Conservation (phyloP, 768 basidiomycete species). For the Steccherinum ochraceum region DNA sequence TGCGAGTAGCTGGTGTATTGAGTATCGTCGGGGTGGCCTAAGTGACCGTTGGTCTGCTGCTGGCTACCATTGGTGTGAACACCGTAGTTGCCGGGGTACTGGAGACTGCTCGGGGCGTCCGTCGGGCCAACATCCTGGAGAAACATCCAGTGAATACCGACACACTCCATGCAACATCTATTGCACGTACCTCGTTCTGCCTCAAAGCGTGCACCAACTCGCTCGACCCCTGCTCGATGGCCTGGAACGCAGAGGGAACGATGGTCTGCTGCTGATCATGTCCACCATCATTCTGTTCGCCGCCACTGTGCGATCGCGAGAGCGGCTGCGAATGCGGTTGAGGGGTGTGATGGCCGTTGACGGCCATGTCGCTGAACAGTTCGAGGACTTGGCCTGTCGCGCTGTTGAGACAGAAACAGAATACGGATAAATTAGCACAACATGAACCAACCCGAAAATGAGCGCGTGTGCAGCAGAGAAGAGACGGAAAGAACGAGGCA, state of each 20-base stretch:
- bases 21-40: not conserved
- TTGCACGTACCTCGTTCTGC: not conserved
- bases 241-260: not conserved
- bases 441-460: not conserved
- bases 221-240: conserved; percentile 1
- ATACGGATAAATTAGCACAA: not conserved
- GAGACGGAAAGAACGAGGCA: not conserved
- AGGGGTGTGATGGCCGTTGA: conserved; percentile 12
- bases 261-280: not conserved
- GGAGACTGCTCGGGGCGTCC: not conserved
- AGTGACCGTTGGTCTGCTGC: not conserved
- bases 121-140: not conserved
- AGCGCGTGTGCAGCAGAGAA: too few relatives aligned
- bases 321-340: conserved; percentile 3
- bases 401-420: conserved; percentile 6
- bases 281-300: not conserved
- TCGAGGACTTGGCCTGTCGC: conserved; percentile 17
- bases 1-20: not conserved
- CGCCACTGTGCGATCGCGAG: not conserved
- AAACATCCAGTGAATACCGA: not conserved
- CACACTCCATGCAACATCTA: not conserved
- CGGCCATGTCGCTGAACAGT: conserved; percentile 17
- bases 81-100: not conserved
- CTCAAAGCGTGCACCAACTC: conserved; percentile 9
- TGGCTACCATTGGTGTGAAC: not conserved